Conservation (phyloP, 2,329 filamentous ascomycete genomes). For the Fusarium setosum region DNA sequence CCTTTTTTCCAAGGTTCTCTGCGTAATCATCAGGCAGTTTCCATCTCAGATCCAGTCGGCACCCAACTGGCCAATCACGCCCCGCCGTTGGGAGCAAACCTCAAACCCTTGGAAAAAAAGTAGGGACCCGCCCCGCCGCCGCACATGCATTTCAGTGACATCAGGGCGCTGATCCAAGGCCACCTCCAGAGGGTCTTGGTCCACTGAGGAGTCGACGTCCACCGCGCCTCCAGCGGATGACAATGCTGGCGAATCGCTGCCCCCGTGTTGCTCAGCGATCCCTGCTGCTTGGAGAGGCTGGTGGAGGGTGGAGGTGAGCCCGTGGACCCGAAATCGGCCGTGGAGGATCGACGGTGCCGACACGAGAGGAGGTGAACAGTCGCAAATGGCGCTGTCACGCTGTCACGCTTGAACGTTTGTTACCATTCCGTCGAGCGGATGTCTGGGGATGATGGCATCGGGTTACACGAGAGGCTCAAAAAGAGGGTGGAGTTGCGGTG, state of each 20-base stretch:
- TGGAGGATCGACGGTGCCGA: neutral
- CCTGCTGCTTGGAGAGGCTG: conserved; percentile 9
- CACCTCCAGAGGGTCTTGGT: conserved; percentile 15
- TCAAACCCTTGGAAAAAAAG: neutral
- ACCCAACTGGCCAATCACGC: conserved; percentile 21
- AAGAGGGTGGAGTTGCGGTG: conserved; percentile 16
- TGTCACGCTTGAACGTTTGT: neutral
- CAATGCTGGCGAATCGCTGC: conserved; percentile 30
- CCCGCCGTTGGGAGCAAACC: conserved; percentile 11
- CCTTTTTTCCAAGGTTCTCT: neutral
- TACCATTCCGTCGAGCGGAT: neutral
- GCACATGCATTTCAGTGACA: conserved; percentile 27
- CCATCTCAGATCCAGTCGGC: conserved; percentile 32
- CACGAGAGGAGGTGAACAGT: neutral
- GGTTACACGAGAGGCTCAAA: conserved; percentile 3
- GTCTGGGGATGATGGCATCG: neutral
- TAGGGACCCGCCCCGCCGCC: conserved; percentile 6
- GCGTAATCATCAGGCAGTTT: conserved; percentile 38
- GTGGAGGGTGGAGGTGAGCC: conserved; percentile 5
- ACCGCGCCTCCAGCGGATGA: neutral
- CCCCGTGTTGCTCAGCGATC: conserved; percentile 36
- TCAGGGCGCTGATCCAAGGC: conserved; percentile 28
- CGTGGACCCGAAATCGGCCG: conserved; percentile 35
- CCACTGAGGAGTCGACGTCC: neutral
- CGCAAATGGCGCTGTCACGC: neutral